phyloP scores from a whole-genome alignment of 1,284 basidiomycete species.

The Chalciporus piperatoides region DNA sequence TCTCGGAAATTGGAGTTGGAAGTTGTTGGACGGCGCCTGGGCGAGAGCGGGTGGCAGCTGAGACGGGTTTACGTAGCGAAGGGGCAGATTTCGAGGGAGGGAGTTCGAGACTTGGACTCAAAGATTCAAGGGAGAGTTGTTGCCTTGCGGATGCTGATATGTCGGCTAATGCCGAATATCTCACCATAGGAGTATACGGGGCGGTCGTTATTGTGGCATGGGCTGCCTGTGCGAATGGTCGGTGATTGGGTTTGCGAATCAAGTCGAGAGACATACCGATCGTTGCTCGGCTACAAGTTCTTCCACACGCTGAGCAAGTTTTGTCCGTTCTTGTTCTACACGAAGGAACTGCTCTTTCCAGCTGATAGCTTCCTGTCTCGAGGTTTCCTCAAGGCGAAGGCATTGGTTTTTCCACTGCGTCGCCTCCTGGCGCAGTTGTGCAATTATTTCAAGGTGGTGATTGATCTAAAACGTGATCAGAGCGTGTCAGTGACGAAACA shows the following conservation, averaged over 20 bases:
- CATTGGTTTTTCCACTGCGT: conserved; percentile 69
- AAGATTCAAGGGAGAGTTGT: conserved; percentile 15
- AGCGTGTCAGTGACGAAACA: conserved; percentile 1
- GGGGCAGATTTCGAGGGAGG: conserved; percentile 16
- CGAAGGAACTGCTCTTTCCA: conserved; percentile 72
- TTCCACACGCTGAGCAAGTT: conserved; percentile 51
- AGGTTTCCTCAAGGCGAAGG: conserved; percentile 46
- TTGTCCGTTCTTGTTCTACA: conserved; percentile 59
- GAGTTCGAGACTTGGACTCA: conserved; percentile 14
- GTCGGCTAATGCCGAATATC: conserved; percentile 15
- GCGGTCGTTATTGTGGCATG: conserved; percentile 17
- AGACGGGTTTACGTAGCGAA: conserved; percentile 13
- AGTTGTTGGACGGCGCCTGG: conserved; percentile 20
- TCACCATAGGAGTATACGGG: conserved; percentile 27
- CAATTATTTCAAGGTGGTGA: conserved; percentile 57
- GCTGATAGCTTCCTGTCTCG: conserved; percentile 45
- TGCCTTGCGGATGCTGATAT: conserved; percentile 20
- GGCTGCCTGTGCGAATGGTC: conserved; percentile 24
- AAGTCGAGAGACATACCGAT: conserved; percentile 32
- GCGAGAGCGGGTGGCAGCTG: conserved; percentile 11
- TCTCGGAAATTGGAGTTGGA: conserved; percentile 32
- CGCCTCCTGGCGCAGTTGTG: conserved; percentile 57
- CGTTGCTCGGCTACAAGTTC: conserved; percentile 51
- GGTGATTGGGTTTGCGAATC: conserved; percentile 14
- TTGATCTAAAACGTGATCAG: conserved; percentile 38